Evolutionary conservation across 495 filamentous ascomycete species (phyloP).

Genomic region (Hyaloscypha variabilis): DNA sequence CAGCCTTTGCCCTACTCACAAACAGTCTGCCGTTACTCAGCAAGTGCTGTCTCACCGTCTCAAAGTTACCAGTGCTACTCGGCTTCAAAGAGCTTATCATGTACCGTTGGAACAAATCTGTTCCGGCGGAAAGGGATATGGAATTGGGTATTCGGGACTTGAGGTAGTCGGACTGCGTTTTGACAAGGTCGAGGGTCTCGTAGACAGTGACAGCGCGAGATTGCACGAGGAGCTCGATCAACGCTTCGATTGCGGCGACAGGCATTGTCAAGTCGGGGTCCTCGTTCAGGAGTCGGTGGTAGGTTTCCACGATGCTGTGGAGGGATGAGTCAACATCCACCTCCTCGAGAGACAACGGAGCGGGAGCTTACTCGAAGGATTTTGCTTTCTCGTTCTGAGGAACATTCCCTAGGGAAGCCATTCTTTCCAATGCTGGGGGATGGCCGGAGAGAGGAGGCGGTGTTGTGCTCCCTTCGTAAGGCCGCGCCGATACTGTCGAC

Average conservation of each 20-base stretch:
- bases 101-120: conserved; percentile 94
- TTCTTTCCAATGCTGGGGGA: conserved; percentile 28
- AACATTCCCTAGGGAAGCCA: conserved; percentile 29
- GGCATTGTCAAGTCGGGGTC: conserved; percentile 93
- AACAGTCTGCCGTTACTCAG: conserved; percentile 83
- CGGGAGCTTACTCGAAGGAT: conserved; percentile 27
- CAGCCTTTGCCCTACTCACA: conserved; percentile 83
- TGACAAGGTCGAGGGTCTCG: conserved; percentile 86
- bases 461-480: conserved; percentile 30
- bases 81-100: conserved; percentile 66
- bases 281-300: conserved; percentile 50
- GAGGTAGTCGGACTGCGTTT: conserved; percentile 70
- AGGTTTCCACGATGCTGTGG: conserved; percentile 55
- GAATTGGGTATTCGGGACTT: conserved; percentile 80
- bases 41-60: conserved; percentile 78
- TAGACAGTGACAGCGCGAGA: conserved; percentile 82
- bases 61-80: conserved; percentile 63
- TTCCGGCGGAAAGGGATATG: conserved; percentile 88
- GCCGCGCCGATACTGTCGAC: background rate
- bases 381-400: conserved; percentile 20
- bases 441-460: conserved; percentile 29
- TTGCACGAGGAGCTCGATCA: conserved; percentile 79
- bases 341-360: background rate
- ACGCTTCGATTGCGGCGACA: conserved; percentile 91
- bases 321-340: conserved; percentile 23